Percentiles rank a stretch among this genome's conserved stretches.
Conservation (phyloP, 192 early-diverging fungal species). For the Coemansia sp. region DNA sequence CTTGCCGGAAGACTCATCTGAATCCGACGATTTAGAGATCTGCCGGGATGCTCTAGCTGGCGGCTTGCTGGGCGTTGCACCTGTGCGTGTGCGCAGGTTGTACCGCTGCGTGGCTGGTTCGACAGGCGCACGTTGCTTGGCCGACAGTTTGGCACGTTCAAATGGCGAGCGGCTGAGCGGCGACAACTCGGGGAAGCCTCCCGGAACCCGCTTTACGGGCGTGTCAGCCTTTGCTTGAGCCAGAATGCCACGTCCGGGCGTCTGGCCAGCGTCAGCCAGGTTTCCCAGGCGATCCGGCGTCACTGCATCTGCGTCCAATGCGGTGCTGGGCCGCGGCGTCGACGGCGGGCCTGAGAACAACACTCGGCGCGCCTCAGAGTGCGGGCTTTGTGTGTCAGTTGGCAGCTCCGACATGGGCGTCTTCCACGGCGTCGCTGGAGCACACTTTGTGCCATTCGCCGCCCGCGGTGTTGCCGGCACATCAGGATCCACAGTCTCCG, state of each 20-base stretch:
- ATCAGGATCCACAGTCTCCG: background rate
- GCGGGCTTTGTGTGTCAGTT: background rate
- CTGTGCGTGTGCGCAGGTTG: slow-evolving; percentile 30
- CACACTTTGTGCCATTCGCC: background rate
- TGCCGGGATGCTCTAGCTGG: background rate
- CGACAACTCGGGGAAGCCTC: slow-evolving; percentile 9
- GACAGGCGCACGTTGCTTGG: background rate
- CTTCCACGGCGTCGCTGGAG: slow-evolving; percentile 11
- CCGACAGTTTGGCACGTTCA: slow-evolving; percentile 12
- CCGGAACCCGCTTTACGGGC: slow-evolving; percentile 15
- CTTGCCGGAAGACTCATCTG: slow-evolving; percentile 1
- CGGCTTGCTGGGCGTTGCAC: background rate
- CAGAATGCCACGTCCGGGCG: slow-evolving; percentile 10
- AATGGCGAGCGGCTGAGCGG: slow-evolving; percentile 27
- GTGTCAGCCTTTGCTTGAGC: slow-evolving; percentile 6
- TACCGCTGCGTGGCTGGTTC: slow-evolving; percentile 15
- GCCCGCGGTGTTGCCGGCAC: slow-evolving; percentile 6
- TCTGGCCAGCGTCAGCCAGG: slow-evolving; percentile 14
- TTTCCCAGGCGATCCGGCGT: background rate
- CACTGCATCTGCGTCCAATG: background rate
- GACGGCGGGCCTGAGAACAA: slow-evolving; percentile 43
- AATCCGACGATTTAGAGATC: background rate
- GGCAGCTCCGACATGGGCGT: slow-evolving; percentile 21
- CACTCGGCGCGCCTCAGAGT: slow-evolving; percentile 10
- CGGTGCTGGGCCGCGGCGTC: slow-evolving; percentile 13